Evolutionary conservation across 257 asterid species (phyloP), one percentile per base, ranked within the genome.

Genomic region (Solanum paucissectum): DNA sequence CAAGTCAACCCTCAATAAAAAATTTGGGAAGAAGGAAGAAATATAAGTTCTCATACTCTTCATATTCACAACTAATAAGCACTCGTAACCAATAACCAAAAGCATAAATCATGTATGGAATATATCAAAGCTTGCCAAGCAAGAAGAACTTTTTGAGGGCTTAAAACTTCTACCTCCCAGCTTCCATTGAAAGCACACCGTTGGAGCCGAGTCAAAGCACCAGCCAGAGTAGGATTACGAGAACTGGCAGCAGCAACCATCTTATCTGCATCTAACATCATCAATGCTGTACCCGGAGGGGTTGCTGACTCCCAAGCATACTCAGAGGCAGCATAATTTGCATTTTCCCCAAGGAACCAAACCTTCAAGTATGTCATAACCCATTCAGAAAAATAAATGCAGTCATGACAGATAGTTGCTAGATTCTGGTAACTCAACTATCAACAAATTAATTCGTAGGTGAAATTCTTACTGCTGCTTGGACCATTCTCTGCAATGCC

Each of bases 231-330:
- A 84, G 99, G 99, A 89, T 97, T 97, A 42, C 99, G 99, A 86
- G 99, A 97, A 93, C 99, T 97, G 84, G 99, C 99, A 90, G 99
- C 99, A 92, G 99, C 99, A 87, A 97, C 99, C 99, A 97, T 97
- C 92, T 97, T 97, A 90, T 97, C 99, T 38, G 99, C 98, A 89
- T 97, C 99, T 89, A 97, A 89, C 99, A 97, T 97, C 99, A 97
- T 97, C 92, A 97, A 90, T 90, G 99, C 99, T 84, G 99, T 97
- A 87, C 99, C 99, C 74, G 99, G 99, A 83, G 99, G 99, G 86
- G 99, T 97, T 84, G 99, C 99, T 4, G 99, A 97, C 91, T 97
- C 99, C 99, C 99, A 97, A 82, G 98, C 99, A 92, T 97, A 97
- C 90, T 97, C 99, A 87, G 99, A 97, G 89, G 99, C 99, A 87